A percentile compares a stretch with the other conserved stretches of the same genome.
phyloP scores from a whole-genome alignment of 495 filamentous ascomycete species.

The Staphylotrichum tortipilum region DNA sequence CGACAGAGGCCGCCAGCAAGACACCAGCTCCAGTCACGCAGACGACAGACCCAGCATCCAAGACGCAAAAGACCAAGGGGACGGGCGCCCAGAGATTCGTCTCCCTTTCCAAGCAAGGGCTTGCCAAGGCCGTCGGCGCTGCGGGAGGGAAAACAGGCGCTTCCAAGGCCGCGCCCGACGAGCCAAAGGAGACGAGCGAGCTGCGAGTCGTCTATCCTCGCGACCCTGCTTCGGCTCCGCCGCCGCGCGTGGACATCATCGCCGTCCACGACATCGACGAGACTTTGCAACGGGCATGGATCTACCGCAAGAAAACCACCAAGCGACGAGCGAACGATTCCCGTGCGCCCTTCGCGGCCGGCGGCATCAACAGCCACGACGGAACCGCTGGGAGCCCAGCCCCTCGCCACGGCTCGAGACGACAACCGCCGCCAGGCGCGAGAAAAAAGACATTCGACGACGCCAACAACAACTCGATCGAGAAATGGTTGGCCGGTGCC shows the following conservation, averaged over 20 bases:
- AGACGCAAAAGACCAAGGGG: background rate
- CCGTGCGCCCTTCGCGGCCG: background rate
- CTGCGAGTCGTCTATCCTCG: background rate
- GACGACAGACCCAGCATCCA: too few species aligned
- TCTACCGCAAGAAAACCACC: slow-evolving; percentile 6
- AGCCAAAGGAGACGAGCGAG: background rate
- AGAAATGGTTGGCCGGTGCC: slow-evolving; percentile 4
- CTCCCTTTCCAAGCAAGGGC: background rate
- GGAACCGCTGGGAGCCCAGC: slow-evolving; percentile 5
- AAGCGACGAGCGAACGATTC: slow-evolving; percentile 4
- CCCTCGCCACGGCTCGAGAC: background rate
- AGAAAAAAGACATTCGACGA: slow-evolving; percentile 2
- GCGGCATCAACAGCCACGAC: slow-evolving; percentile 7
- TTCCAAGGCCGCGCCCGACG: background rate
- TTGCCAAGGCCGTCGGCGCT: background rate
- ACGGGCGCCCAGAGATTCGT: background rate
- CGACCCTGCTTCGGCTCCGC: background rate
- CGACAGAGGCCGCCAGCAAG: slow-evolving; percentile 3
- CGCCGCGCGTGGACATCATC: slow-evolving; percentile 11
- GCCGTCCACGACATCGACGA: slow-evolving; percentile 14
- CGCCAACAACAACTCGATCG: background rate
- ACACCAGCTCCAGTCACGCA: background rate
- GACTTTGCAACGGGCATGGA: slow-evolving; percentile 7
- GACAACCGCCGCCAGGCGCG: background rate
- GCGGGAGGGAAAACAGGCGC: background rate